phyloP scores from a whole-genome alignment of 2,329 filamentous ascomycete species.

The Piedraia hortae region DNA sequence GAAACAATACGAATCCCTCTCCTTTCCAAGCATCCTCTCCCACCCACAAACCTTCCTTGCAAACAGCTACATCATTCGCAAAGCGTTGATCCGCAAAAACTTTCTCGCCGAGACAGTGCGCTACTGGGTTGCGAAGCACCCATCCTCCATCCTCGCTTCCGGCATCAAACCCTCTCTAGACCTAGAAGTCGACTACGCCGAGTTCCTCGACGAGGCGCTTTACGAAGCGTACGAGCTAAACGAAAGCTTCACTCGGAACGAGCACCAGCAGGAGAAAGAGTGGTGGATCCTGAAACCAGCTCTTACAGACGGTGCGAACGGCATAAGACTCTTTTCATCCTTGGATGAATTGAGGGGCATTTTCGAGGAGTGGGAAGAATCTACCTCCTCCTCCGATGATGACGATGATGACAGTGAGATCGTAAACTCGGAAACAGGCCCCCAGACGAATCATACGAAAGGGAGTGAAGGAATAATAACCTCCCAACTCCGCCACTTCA shows the following conservation, averaged over 20 bases:
- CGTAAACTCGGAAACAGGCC: constrained; percentile 9
- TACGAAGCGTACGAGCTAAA: constrained; percentile 61
- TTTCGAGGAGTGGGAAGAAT: constrained; percentile 85
- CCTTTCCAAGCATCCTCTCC: constrained; percentile 47
- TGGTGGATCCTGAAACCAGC: constrained; percentile 98
- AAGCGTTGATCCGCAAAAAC: constrained; percentile 88
- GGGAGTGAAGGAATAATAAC: constrained; percentile 38
- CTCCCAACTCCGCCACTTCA: constrained; percentile 81
- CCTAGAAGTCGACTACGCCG: constrained; percentile 88
- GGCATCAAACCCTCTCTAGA: constrained; percentile 56
- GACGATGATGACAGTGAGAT: constrained; percentile 37
- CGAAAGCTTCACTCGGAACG: constrained; percentile 46
- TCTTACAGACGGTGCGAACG: constrained; percentile 90
- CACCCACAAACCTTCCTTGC: constrained; percentile 36
- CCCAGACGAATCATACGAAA: too few relatives aligned
- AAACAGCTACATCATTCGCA: constrained; percentile 86
- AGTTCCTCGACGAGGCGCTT: constrained; percentile 83
- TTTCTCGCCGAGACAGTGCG: constrained; percentile 64
- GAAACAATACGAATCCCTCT: constrained; percentile 59
- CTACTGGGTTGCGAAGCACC: constrained; percentile 67
- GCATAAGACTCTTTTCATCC: constrained; percentile 66
- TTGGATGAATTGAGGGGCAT: constrained; percentile 63
- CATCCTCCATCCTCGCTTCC: constrained; percentile 34
- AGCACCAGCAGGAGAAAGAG: constrained; percentile 20
- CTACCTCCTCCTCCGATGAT: too few relatives aligned